phyloP scores from a whole-genome alignment of 306 rosid genomes.

The Calophaca sinica region DNA sequence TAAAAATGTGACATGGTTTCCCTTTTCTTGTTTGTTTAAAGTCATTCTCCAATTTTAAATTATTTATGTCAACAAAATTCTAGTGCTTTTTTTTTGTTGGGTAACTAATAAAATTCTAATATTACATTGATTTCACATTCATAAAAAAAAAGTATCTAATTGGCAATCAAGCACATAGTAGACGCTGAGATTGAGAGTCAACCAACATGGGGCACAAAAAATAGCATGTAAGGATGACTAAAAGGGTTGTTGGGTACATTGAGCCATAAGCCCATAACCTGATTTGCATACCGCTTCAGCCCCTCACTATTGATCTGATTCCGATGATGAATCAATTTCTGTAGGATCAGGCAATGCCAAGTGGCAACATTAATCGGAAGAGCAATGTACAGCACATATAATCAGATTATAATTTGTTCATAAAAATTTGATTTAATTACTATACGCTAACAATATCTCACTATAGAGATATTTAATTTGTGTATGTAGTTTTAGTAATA shows the following conservation, averaged over 20 bases:
- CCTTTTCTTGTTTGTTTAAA: neutral
- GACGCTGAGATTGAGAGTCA: constrained; percentile 30
- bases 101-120: neutral
- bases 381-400: too few species aligned
- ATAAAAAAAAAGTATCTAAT: neutral
- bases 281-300: too few species aligned
- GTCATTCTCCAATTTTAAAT: neutral
- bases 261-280: too few species aligned
- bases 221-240: neutral
- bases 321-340: too few species aligned
- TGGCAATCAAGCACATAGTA: constrained; percentile 12
- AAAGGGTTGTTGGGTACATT: neutral
- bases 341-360: too few species aligned
- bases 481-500: too few species aligned
- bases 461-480: too few species aligned
- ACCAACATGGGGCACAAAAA: constrained; percentile 3
- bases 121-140: neutral
- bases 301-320: too few species aligned
- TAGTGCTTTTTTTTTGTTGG: neutral
- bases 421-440: too few species aligned
- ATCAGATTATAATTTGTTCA: too few species aligned
- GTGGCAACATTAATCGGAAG: too few species aligned
- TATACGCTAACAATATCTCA: too few species aligned
- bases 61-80: neutral
- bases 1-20: neutral